These are phyloP conservation scores for Sechiopsis laciniata DNA, from an alignment of 306 rosid species.

Conservation along the genomic window DNA sequence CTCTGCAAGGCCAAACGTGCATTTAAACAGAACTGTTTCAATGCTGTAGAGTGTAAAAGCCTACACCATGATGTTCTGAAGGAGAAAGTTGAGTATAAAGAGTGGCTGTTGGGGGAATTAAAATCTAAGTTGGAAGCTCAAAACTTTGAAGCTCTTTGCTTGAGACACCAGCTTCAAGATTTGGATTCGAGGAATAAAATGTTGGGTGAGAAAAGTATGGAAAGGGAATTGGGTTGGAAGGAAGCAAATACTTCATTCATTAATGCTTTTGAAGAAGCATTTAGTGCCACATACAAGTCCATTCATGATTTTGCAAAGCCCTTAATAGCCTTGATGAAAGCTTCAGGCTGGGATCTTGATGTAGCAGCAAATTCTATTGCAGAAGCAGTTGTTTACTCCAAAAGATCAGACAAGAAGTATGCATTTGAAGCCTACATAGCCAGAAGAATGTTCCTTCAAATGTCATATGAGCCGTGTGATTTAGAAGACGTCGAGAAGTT, in stretches of 20 bases:
- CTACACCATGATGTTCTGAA: slow-evolving; percentile 26
- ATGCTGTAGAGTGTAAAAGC: slow-evolving; percentile 25
- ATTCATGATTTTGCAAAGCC: slow-evolving; percentile 83
- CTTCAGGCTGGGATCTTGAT: slow-evolving; percentile 81
- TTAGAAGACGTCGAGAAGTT: slow-evolving; percentile 45
- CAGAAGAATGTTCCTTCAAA: slow-evolving; percentile 53
- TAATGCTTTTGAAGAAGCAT: slow-evolving; percentile 39
- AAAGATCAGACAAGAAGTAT: slow-evolving; percentile 69
- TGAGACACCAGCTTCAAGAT: slow-evolving; percentile 34
- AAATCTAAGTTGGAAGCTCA: slow-evolving; percentile 42
- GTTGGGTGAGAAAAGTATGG: slow-evolving; percentile 40
- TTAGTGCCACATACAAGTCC: slow-evolving; percentile 48
- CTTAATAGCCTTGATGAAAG: slow-evolving; percentile 65
- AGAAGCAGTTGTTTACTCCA: slow-evolving; percentile 42
- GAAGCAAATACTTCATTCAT: slow-evolving; percentile 31
- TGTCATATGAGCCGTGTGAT: slow-evolving; percentile 26
- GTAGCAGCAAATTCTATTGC: slow-evolving; percentile 49
- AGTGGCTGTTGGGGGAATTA: slow-evolving; percentile 44
- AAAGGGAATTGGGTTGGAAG: slow-evolving; percentile 38
- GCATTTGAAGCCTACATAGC: slow-evolving; percentile 79
- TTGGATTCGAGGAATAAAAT: slow-evolving; percentile 37
- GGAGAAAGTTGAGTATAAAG: slow-evolving; percentile 38
- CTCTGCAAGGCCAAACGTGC: slow-evolving; percentile 59
- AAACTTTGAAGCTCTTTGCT: slow-evolving; percentile 39
- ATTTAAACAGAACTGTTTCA: slow-evolving; percentile 35